A percentile compares a stretch with the other conserved stretches of the same genome.
These are phyloP conservation scores for Schwanniomyces etchellsii DNA, from an alignment of 1,139 yeast species.

Conservation along the genomic window DNA sequence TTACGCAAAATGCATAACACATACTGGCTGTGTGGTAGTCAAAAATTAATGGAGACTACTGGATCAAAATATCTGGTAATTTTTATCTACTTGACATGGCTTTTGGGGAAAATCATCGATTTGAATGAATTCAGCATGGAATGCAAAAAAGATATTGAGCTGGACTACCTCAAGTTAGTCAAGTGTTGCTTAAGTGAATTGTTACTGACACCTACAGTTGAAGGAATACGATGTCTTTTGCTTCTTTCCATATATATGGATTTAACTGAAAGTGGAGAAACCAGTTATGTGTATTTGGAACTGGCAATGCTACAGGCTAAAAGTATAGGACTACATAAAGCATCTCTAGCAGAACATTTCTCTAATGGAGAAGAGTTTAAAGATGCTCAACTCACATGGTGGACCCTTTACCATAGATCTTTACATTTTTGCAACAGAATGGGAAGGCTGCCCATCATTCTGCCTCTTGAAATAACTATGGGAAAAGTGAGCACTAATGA, in stretches of 20 bases:
- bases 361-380: conserved; percentile 7
- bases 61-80: conserved; percentile 26
- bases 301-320: conserved; percentile 39
- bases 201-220: conserved; percentile 33
- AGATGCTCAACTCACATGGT: conserved; percentile 8
- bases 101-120: conserved; percentile 17
- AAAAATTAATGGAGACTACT: conserved; percentile 3
- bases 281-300: conserved; percentile 36
- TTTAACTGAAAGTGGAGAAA: conserved; percentile 37
- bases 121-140: conserved; percentile 3
- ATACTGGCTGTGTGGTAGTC: conserved; percentile 6
- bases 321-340: conserved; percentile 39
- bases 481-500: not conserved
- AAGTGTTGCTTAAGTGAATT: conserved; percentile 36
- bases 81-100: conserved; percentile 37
- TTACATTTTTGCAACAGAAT: conserved; percentile 8
- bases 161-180: conserved; percentile 18
- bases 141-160: conserved; percentile 15
- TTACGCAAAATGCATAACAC: conserved; percentile 15
- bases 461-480: not conserved
- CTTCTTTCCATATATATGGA: conserved; percentile 36
- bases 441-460: conserved; percentile 11
- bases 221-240: conserved; percentile 35
- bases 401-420: conserved; percentile 11
- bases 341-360: conserved; percentile 13